Evolutionary conservation across 2,329 filamentous ascomycete species (phyloP).

Genomic region (Colletotrichum melonis): DNA sequence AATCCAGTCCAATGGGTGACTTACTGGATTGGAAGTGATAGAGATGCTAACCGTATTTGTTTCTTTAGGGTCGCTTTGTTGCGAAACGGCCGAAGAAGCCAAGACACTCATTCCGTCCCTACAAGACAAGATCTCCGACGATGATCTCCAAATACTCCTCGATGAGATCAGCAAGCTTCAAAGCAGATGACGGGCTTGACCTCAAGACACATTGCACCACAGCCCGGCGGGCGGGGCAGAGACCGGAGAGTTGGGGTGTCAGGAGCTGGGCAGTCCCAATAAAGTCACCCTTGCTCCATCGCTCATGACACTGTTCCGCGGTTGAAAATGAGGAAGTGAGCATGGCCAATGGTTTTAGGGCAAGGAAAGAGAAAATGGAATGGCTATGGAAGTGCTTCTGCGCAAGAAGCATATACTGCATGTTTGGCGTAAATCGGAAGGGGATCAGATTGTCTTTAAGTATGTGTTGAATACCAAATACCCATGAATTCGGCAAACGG

Average conservation of each 20-base stretch:
- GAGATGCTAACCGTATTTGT: slow-evolving; percentile 9
- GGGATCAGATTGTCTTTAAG: slow-evolving; percentile 34
- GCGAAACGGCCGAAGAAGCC: slow-evolving; percentile 92
- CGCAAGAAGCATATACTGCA: slow-evolving; percentile 28
- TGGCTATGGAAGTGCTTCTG: slow-evolving; percentile 19
- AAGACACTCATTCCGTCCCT: slow-evolving; percentile 95
- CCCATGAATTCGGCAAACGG: slow-evolving; percentile 25
- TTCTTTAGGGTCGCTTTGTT: slow-evolving; percentile 83
- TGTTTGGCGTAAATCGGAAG: slow-evolving; percentile 35
- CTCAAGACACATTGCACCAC: neutral
- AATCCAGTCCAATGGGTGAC: neutral
- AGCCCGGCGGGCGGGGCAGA: neutral
- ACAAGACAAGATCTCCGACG: slow-evolving; percentile 89
- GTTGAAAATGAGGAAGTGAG: neutral
- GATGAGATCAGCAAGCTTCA: slow-evolving; percentile 90
- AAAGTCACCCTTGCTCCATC: neutral
- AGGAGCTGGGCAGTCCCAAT: neutral
- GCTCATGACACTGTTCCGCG: neutral
- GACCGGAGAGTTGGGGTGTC: neutral
- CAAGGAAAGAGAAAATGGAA: slow-evolving; percentile 1
- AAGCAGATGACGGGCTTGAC: slow-evolving; percentile 40
- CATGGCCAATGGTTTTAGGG: neutral
- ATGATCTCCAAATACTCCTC: slow-evolving; percentile 86
- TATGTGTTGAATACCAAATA: slow-evolving; percentile 37
- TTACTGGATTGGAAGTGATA: too few species aligned